Conservation (phyloP, 2,329 filamentous ascomycete species). For the Bipolaris victoriae region DNA sequence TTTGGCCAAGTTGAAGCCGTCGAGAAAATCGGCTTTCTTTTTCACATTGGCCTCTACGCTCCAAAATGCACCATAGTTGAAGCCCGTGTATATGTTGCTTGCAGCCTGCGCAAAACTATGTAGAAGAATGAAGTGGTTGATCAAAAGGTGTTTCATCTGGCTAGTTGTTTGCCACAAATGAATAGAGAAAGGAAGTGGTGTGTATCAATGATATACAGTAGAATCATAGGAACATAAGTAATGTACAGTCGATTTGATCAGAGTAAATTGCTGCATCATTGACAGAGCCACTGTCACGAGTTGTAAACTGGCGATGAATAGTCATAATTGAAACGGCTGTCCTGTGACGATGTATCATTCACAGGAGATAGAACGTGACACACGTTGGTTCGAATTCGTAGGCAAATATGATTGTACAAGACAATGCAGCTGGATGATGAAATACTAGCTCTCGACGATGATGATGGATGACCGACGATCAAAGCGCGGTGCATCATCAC, state of each 20-base stretch:
- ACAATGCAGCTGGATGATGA: not conserved
- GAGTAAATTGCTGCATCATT: not conserved
- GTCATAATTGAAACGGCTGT: not conserved
- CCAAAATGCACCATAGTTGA: slow-evolving; percentile 41
- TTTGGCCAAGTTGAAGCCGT: slow-evolving; percentile 31
- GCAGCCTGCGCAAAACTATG: slow-evolving; percentile 17
- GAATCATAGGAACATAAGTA: too few relatives aligned
- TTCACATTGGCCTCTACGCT: slow-evolving; percentile 21
- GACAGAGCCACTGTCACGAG: not conserved
- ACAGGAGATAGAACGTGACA: not conserved
- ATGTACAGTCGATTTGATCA: not conserved
- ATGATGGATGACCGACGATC: not conserved
- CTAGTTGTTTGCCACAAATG: not conserved
- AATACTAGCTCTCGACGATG: not conserved
- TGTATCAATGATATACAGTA: not conserved
- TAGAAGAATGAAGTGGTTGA: not conserved
- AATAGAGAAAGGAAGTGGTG: not conserved
- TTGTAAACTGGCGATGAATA: not conserved
- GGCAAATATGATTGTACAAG: not conserved
- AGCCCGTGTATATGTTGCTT: slow-evolving; percentile 32
- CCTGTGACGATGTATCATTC: not conserved
- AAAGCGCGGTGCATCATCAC: slow-evolving; percentile 16
- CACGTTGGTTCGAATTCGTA: not conserved
- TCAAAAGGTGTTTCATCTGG: slow-evolving; percentile 13
- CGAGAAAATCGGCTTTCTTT: slow-evolving; percentile 29